Conservation (phyloP, 2,329 filamentous ascomycete species). For the Sclerotinia glacialis region DNA sequence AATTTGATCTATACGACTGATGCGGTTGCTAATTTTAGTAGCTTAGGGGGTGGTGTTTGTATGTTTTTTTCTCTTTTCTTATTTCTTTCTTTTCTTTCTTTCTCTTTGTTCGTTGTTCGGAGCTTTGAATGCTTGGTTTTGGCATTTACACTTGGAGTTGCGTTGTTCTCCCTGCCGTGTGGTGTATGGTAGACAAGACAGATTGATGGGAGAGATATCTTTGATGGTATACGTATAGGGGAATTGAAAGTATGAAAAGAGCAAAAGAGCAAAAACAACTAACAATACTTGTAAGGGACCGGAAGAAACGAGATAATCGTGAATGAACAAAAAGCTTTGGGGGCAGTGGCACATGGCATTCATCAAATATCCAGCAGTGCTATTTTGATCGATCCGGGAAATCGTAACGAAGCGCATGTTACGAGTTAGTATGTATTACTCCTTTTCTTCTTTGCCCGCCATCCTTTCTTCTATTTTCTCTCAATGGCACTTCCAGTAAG, state of each 20-base stretch:
- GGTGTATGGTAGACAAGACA: neutral
- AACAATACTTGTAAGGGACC: neutral
- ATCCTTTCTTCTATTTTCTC: neutral
- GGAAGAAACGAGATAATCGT: neutral
- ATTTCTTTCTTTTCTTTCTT: too few species aligned
- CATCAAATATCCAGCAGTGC: slow-evolving; percentile 15
- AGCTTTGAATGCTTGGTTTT: neutral
- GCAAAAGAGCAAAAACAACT: neutral
- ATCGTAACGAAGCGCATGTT: slow-evolving; percentile 4
- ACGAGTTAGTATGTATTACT: slow-evolving; percentile 14
- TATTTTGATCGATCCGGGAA: slow-evolving; percentile 8
- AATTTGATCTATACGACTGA: slow-evolving; percentile 1
- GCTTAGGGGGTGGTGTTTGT: slow-evolving; percentile 16
- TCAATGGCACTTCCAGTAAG: neutral
- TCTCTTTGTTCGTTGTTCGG: too few species aligned
- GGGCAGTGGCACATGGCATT: neutral
- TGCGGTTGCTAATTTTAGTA: slow-evolving; percentile 17
- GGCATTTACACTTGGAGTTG: neutral
- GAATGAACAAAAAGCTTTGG: slow-evolving; percentile 7
- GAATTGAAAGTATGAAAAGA: neutral
- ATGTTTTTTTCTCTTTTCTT: neutral
- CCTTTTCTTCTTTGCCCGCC: neutral
- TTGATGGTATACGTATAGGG: too few species aligned
- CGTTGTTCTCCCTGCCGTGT: neutral
- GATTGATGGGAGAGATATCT: neutral